Conservation (phyloP, 2,329 filamentous ascomycete genomes). For the Colletotrichum sp. region DNA sequence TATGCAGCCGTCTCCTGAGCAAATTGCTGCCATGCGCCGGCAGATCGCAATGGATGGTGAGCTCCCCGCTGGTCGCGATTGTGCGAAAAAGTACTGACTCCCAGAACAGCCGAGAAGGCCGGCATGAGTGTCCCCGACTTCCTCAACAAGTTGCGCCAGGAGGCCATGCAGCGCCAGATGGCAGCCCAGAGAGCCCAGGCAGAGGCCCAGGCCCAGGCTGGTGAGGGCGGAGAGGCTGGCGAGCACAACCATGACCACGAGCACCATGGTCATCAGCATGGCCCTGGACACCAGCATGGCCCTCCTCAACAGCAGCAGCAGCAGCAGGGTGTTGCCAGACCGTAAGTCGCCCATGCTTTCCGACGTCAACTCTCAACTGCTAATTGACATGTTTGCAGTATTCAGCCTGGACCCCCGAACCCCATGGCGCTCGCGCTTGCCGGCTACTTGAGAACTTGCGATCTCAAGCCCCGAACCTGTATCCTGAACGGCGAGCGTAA, state of each 20-base stretch:
- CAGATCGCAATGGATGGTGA: constrained; percentile 74
- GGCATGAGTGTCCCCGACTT: constrained; percentile 89
- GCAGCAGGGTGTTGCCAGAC: constrained; percentile 21
- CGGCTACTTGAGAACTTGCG: constrained; percentile 82
- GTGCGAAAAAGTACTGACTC: background rate
- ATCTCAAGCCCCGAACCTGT: constrained; percentile 87
- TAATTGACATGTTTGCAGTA: constrained; percentile 53
- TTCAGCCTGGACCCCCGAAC: constrained; percentile 81
- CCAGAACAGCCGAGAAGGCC: constrained; percentile 70
- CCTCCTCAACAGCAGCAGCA: constrained; percentile 37
- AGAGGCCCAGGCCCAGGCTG: background rate
- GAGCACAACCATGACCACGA: constrained; percentile 27
- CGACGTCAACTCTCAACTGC: background rate
- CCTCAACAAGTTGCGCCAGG: constrained; percentile 70
- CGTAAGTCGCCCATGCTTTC: background rate
- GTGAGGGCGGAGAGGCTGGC: constrained; percentile 13
- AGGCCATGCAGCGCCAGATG: constrained; percentile 57
- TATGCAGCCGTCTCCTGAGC: constrained; percentile 68
- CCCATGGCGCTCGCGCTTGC: constrained; percentile 89
- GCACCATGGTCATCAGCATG: constrained; percentile 30
- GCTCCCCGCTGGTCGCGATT: background rate
- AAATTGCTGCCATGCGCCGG: constrained; percentile 83
- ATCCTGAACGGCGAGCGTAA: constrained; percentile 96
- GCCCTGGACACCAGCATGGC: constrained; percentile 1
- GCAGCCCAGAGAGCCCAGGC: constrained; percentile 29